Evolutionary conservation across 2,329 filamentous ascomycete genomes (phyloP), one percentile per base, ranked within the genome.

Genomic region (Aspergillus sp.): DNA sequence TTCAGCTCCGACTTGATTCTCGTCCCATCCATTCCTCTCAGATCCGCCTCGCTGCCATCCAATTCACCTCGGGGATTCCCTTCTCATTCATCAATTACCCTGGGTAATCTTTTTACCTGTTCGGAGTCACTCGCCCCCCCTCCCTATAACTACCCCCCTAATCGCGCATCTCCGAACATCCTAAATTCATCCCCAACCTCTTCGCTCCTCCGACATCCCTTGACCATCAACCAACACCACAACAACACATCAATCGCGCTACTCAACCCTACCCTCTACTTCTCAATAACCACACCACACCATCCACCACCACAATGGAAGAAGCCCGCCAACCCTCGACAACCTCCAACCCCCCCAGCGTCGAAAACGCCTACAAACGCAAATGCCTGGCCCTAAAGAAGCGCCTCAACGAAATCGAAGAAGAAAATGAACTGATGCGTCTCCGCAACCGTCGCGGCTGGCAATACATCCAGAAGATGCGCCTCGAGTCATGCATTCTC

Each of bases 371-470:
- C 54, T 99, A 98, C 79, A 92, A 95, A 71, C 87, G 91, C 66
- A 98, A 99, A 86, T 98, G 94, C 77, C 92, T 97, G 73, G 90
- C 96, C 70, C 86, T 99, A 21, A 96, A 96, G 80, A 90, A 91
- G 70, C 90, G 95, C 62, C 91, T 95, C 65, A 90, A 88, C 74
- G 93, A 97, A 75, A 91, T 98, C 69, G 93, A 98, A 75, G 88
- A 92, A 62, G 89, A 92, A 72, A 97, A 97, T 75, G 92, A 96
- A 70, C 86, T 90, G 59, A 89, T 91, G 50, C 87, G 91, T 57
- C 81, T 91, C 56, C 90, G 92, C 54, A 90, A 96, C 64, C 82
- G 85, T 42, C 89, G 93, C 51, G 86, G 96, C 63, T 88, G 90
- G 76, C 88, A 93, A 65, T 90, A 91, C 71, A 89, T 97, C 67